A percentile compares a stretch with the other conserved stretches of the same genome.
Conservation (phyloP, 371 early-diverging fungal genomes). For the Mortierella sp. region DNA sequence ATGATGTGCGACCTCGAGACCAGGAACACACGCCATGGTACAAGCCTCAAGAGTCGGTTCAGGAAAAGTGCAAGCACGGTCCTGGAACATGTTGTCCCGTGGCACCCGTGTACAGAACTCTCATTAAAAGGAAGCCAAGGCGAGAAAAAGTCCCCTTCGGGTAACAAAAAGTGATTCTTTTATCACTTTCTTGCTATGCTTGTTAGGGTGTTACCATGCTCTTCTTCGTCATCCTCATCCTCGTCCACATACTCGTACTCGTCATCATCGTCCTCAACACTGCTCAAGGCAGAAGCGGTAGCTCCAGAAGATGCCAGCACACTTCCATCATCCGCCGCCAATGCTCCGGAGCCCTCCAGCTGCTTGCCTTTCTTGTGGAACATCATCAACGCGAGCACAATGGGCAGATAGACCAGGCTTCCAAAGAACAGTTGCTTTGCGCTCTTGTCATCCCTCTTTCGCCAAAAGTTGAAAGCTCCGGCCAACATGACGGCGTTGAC, state of each 20-base stretch:
- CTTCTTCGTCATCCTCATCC: conserved; percentile 44
- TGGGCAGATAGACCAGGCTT: conserved; percentile 88
- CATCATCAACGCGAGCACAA: conserved; percentile 87
- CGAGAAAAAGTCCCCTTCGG: too few relatives aligned
- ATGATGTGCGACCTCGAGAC: too few relatives aligned
- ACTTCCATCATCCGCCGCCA: not conserved
- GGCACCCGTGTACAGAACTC: too few relatives aligned
- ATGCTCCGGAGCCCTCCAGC: not conserved
- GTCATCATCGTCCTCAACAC: conserved; percentile 46
- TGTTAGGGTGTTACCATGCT: conserved; percentile 4
- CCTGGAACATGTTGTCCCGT: too few relatives aligned
- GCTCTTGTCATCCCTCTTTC: conserved; percentile 77
- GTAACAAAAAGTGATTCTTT: not conserved
- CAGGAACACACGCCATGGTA: too few relatives aligned
- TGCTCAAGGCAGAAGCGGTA: not conserved
- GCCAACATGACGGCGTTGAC: conserved; percentile 79
- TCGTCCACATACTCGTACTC: conserved; percentile 49
- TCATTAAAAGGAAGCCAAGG: too few relatives aligned
- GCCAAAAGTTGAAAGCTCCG: conserved; percentile 83
- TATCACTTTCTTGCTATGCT: conserved; percentile 4
- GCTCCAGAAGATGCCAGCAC: conserved; percentile 6
- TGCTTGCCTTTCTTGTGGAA: conserved; percentile 74
- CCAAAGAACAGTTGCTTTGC: conserved; percentile 93
- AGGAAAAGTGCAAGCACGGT: too few relatives aligned
- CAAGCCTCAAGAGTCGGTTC: too few relatives aligned